Base-by-base conservation (phyloP, 2,329 filamentous ascomycete species). In the Cladosporium phlei region DNA sequence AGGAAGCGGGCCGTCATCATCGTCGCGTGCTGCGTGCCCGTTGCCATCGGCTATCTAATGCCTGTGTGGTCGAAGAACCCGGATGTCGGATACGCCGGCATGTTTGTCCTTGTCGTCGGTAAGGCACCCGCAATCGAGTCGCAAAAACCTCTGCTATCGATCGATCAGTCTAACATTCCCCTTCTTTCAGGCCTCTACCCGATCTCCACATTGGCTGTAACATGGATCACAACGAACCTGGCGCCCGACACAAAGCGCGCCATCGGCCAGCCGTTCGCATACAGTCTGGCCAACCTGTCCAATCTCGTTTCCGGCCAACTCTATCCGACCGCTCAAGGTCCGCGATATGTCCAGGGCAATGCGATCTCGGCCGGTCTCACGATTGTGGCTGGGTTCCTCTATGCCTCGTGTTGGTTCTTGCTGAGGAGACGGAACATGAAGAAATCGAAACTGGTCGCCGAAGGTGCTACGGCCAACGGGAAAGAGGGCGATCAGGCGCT, bases 181-280 rank as follows among this genome's bases (percentile, higher is more conserved):
- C 11, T 21, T n/a, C 17, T n/a, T 21, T n/a, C 17, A 46, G 52
- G 61, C 16, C 43, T 65, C 6, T 62, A 61, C 34, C 50, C 57
- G 2, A 55, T 59, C 35, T 59, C 54, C 34, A 51, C 52, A 6
- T 46, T 61, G 32, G 47, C 52, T n/a, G 49, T 63, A 8, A 61
- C 57, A 9, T 67, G 65, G 64, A 57, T 66, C 28, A 48, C 62
- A 2, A 66, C 57, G 35, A 67, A 66, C 43, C 46, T 64, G 6
- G 49, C 57, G 11, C 65, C 65, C 2, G 65, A 67, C 38, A 53
- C 46, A 25, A 67, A 67, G 45, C 64, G 64, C 19, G 53, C 57
- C 8, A 53, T 66, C n/a, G 62, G 58, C 20, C 53, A 63, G 37
- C 61, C 64, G 0, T 51, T 66, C 27, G 48, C 57, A 19, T 59